Evolutionary conservation across 805 yeast genomes (phyloP).

Genomic region (Blastobotrys parvus): DNA sequence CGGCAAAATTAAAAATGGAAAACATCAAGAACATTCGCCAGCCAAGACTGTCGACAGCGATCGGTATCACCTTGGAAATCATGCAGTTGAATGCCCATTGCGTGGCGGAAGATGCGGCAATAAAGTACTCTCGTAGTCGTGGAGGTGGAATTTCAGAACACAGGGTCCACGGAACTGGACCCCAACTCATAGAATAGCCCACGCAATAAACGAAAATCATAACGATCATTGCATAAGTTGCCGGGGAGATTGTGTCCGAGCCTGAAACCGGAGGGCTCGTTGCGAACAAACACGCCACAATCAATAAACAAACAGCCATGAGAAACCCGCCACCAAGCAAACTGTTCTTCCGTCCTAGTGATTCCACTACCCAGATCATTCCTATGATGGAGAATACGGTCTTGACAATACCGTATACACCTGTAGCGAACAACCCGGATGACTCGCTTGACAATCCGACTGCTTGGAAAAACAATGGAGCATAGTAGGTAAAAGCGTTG

Average conservation of each 20-base stretch:
- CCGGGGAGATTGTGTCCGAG: slow-evolving; percentile 3
- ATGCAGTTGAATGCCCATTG: slow-evolving; percentile 44
- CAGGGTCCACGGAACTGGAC: slow-evolving; percentile 17
- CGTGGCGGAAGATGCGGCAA: slow-evolving; percentile 64
- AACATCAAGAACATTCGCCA: slow-evolving; percentile 34
- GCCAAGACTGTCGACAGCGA: slow-evolving; percentile 11
- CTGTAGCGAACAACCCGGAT: slow-evolving; percentile 16
- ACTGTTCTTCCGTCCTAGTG: slow-evolving; percentile 13
- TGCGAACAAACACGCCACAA: slow-evolving; percentile 41
- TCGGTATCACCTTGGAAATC: slow-evolving; percentile 31
- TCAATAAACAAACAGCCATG: slow-evolving; percentile 37
- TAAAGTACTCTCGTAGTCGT: slow-evolving; percentile 34
- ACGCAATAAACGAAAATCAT: slow-evolving; percentile 54
- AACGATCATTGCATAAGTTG: slow-evolving; percentile 36
- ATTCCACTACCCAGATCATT: slow-evolving; percentile 10
- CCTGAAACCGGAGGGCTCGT: slow-evolving; percentile 14
- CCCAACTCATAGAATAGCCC: slow-evolving; percentile 34
- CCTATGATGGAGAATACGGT: slow-evolving; percentile 9
- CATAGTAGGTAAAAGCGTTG: slow-evolving; percentile 83
- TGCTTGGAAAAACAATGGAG: slow-evolving; percentile 67
- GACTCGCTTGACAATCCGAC: slow-evolving; percentile 40
- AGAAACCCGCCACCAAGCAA: slow-evolving; percentile 12
- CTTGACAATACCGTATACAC: slow-evolving; percentile 17
- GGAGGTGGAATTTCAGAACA: slow-evolving; percentile 16
- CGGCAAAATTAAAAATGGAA: slow-evolving; percentile 33